These are phyloP conservation scores for Chaetomium sp. DNA, from an alignment of 2,329 filamentous ascomycete genomes.

Conservation along the genomic window DNA sequence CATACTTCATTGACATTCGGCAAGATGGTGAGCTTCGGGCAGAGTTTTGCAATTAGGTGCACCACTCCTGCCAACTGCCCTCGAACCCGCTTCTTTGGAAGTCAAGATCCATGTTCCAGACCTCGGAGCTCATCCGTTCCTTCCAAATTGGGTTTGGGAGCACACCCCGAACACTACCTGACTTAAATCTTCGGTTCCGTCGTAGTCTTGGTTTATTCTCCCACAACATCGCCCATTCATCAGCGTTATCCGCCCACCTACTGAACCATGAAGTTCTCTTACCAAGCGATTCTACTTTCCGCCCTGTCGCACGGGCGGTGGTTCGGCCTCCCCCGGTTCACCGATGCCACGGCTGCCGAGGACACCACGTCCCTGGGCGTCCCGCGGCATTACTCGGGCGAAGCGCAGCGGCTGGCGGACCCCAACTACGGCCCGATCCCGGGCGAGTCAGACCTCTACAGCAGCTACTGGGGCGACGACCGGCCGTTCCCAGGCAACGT, in stretches of 20 bases:
- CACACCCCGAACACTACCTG: not conserved
- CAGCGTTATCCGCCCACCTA: not conserved
- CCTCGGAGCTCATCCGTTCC: not conserved
- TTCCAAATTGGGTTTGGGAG: not conserved
- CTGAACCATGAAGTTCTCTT: not conserved
- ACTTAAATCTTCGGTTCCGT: not conserved
- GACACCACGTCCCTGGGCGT: not conserved
- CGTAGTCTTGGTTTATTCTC: not conserved
- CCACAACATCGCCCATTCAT: not conserved
- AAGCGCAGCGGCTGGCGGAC: slow-evolving; percentile 18
- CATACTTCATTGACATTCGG: too few species aligned
- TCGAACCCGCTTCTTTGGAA: too few species aligned
- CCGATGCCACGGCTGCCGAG: not conserved
- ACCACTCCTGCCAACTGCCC: too few species aligned
- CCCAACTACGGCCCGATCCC: slow-evolving; percentile 20
- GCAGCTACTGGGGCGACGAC: slow-evolving; percentile 17
- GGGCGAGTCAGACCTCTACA: slow-evolving; percentile 19
- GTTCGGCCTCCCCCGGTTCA: not conserved
- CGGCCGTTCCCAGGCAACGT: slow-evolving; percentile 21
- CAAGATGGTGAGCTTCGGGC: too few species aligned
- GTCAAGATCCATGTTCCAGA: too few species aligned
- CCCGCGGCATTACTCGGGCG: slow-evolving; percentile 8
- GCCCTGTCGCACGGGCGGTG: not conserved
- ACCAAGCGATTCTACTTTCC: not conserved
- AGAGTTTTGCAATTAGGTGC: too few species aligned